Evolutionary conservation across 208 protist genomes (phyloP), one percentile per base, ranked within the genome.

Genomic region (Porcisia deanei): DNA sequence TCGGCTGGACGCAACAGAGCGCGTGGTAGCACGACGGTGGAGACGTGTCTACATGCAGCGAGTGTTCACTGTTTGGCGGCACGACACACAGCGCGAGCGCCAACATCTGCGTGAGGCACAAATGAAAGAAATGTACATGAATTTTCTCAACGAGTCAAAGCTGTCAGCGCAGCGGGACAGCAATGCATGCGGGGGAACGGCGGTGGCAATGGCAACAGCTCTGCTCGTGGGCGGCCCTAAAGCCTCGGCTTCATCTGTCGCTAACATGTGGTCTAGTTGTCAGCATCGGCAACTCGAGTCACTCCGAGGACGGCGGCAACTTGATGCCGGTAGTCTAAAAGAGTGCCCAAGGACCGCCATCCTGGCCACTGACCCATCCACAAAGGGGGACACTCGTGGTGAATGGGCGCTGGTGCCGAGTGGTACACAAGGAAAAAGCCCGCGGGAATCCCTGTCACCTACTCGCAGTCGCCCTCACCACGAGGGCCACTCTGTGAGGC

Each of bases 11-110:
- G 53, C 57, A 1, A 67, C 83, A 7, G 59, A 65, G 39, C 45
- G n/a, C 52, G 54, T 61, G 45, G 61, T 84, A 41, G 61, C 30
- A 9, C 84, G 85, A 25, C 75, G 90, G 49, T 79, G 83, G 61
- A 60, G 67, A 22, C 79, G 75, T 2, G 58, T 80, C 64, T 54
- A 63, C 2, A 65, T 94, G 71, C 83, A 82, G 54, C 80, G 80
- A 41, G 76, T 75, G 61, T 89, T 97, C 55, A 74, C 37, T 25
- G 81, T 78, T 39, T 97, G 91, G 91, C 83, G 88, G 45, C 71
- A 86, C 4, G 72, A 73, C 39, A 70, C 76, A n/a, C 83, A 83
- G 55, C 54, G 85, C 64, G 77, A 77, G 59, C 75, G 73, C 43
- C 79, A 88, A 49, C 49, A 53, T 54, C 59, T 55, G 37, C 87